These are phyloP conservation scores for Isatis tinctoria DNA, from an alignment of 345 rosid genomes.

Conservation along the genomic window DNA sequence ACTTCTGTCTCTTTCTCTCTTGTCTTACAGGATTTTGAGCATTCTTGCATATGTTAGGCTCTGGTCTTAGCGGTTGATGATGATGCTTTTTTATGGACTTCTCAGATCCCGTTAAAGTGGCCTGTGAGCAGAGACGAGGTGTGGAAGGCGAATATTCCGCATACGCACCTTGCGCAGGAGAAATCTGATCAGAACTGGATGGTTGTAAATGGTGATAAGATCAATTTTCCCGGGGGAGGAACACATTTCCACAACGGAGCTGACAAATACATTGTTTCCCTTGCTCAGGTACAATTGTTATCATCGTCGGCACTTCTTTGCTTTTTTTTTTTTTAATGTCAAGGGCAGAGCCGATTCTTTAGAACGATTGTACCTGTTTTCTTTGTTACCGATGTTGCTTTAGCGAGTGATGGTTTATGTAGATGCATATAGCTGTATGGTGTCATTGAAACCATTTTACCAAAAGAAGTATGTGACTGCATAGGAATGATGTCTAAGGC, in stretches of 20 bases:
- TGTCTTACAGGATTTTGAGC: not conserved
- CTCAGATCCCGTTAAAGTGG: slow-evolving; percentile 89
- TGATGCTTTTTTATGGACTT: slow-evolving; percentile 42
- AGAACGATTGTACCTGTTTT: not conserved
- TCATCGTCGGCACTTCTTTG: not conserved
- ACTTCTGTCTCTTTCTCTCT: not conserved
- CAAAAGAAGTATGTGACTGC: not conserved
- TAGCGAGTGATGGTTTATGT: not conserved
- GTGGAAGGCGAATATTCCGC: slow-evolving; percentile 96
- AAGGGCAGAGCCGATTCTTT: not conserved
- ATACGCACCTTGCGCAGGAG: slow-evolving; percentile 91
- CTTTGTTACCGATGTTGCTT: not conserved
- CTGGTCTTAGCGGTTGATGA: slow-evolving; percentile 34
- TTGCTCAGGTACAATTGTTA: slow-evolving; percentile 59
- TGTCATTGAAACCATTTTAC: not conserved
- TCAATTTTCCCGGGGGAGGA: slow-evolving; percentile 97
- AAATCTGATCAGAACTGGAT: slow-evolving; percentile 99
- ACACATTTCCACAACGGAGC: slow-evolving; percentile 97
- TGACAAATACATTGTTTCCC: slow-evolving; percentile 82
- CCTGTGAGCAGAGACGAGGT: slow-evolving; percentile 96
- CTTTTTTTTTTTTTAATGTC: not conserved
- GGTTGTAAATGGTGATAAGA: slow-evolving; percentile 92
- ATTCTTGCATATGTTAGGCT: slow-evolving; percentile 9
- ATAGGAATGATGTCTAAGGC: not conserved
- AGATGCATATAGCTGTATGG: not conserved